phyloP scores from a whole-genome alignment of 805 yeast genomes.

The Starmerella bombi region DNA sequence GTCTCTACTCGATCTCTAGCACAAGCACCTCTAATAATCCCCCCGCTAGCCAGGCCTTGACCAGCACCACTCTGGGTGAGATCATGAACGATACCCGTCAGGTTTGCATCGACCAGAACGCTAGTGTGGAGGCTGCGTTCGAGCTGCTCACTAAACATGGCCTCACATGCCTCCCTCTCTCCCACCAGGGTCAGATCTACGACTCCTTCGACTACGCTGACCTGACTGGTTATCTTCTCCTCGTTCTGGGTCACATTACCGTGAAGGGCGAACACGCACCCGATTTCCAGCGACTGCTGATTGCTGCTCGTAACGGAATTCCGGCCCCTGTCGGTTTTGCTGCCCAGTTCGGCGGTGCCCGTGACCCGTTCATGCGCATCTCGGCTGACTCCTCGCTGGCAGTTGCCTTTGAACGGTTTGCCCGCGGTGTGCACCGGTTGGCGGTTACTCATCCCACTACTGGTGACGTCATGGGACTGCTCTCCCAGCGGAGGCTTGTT shows the following conservation, averaged over 20 bases:
- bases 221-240: slow-evolving; percentile 67
- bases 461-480: slow-evolving; percentile 57
- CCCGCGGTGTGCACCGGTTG: slow-evolving; percentile 90
- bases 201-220: slow-evolving; percentile 86
- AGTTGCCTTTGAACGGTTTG: slow-evolving; percentile 70
- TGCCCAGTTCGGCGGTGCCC: slow-evolving; percentile 58
- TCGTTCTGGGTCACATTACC: slow-evolving; percentile 63
- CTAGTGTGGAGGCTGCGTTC: slow-evolving; percentile 79
- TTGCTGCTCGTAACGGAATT: slow-evolving; percentile 69
- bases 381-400: slow-evolving; percentile 48
- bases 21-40: neutral
- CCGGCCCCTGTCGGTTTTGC: slow-evolving; percentile 88
- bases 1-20: slow-evolving; percentile 11
- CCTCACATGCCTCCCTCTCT: slow-evolving; percentile 76
- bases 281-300: slow-evolving; percentile 31
- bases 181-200: slow-evolving; percentile 10
- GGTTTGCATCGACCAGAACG: slow-evolving; percentile 49
- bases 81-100: slow-evolving; percentile 69
- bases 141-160: slow-evolving; percentile 58
- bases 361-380: slow-evolving; percentile 75
- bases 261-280: slow-evolving; percentile 26
- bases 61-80: slow-evolving; percentile 42
- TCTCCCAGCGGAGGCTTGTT: slow-evolving; percentile 81
- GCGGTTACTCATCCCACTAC: slow-evolving; percentile 48
- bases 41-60: neutral